Evolutionary conservation across 1,284 basidiomycete genomes (phyloP).

Genomic region (Blastosporella zonata): DNA sequence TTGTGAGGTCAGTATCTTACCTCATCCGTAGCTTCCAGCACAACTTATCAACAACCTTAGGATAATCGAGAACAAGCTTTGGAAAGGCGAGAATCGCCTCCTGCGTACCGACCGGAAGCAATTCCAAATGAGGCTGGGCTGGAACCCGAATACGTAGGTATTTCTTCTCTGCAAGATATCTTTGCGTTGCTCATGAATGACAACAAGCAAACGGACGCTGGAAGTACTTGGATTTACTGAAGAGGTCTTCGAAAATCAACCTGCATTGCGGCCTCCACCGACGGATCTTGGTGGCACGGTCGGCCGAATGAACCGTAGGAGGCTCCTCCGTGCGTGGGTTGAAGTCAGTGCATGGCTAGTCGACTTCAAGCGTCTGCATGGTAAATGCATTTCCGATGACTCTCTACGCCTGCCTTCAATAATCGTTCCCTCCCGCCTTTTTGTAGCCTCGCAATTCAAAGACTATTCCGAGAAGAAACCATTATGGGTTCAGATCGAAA

Average conservation of each 20-base stretch:
- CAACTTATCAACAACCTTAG: slow-evolving; percentile 33
- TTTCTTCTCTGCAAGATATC: slow-evolving; percentile 7
- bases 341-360: slow-evolving; percentile 65
- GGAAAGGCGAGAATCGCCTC: slow-evolving; percentile 61
- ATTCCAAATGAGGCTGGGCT: slow-evolving; percentile 66
- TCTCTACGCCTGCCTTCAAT: slow-evolving; percentile 1
- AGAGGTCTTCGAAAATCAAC: slow-evolving; percentile 31
- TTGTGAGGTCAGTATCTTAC: slow-evolving; percentile 51
- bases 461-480: slow-evolving; percentile 32
- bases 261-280: slow-evolving; percentile 50
- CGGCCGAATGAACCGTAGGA: slow-evolving; percentile 52
- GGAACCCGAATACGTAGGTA: slow-evolving; percentile 58
- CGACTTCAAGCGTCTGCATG: slow-evolving; percentile 50
- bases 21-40: not conserved
- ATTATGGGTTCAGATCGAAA: slow-evolving; percentile 53
- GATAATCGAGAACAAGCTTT: slow-evolving; percentile 69
- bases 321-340: slow-evolving; percentile 72
- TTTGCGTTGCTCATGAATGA: slow-evolving; percentile 14
- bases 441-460: slow-evolving; percentile 34
- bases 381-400: slow-evolving; percentile 32
- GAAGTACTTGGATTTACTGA: slow-evolving; percentile 55
- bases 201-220: slow-evolving; percentile 48
- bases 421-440: not conserved
- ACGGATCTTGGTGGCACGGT: slow-evolving; percentile 44
- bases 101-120: slow-evolving; percentile 51